Evolutionary conservation across 108 stramenopile species (phyloP).

Genomic region (Mediolabrus comicus): DNA sequence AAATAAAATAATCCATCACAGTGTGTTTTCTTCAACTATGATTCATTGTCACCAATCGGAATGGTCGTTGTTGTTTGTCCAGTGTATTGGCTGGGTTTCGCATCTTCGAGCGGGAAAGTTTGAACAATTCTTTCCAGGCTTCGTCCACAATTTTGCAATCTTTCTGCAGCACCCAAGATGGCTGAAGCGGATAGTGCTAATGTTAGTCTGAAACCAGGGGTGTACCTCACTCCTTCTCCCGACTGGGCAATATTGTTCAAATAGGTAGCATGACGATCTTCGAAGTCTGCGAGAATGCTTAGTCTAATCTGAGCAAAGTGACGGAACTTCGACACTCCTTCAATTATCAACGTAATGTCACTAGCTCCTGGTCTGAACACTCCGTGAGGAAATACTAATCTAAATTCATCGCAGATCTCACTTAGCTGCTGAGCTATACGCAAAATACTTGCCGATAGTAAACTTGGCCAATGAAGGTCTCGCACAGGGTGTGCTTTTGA

Average conservation of each 20-base stretch:
- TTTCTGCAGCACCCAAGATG: not conserved
- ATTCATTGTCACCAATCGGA: not conserved
- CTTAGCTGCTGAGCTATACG: slow-evolving; percentile 10
- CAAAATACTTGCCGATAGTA: slow-evolving; percentile 8
- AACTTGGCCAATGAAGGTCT: slow-evolving; percentile 10
- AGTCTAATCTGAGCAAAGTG: slow-evolving; percentile 13
- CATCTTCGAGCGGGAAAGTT: slow-evolving; percentile 9
- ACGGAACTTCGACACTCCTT: slow-evolving; percentile 13
- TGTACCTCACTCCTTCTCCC: slow-evolving; percentile 7
- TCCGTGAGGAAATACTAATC: slow-evolving; percentile 22
- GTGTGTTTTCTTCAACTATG: too few species aligned
- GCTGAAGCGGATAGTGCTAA: slow-evolving; percentile 13
- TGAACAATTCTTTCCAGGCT: slow-evolving; percentile 14
- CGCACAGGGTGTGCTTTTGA: slow-evolving; percentile 11
- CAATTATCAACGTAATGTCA: slow-evolving; percentile 5
- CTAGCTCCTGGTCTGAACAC: slow-evolving; percentile 5
- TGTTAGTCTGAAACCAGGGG: slow-evolving; percentile 24
- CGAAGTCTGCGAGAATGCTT: slow-evolving; percentile 5
- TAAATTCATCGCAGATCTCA: slow-evolving; percentile 10
- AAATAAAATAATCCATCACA: too few species aligned
- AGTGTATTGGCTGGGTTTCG: not conserved
- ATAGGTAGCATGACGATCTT: slow-evolving; percentile 11
- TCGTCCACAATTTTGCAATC: slow-evolving; percentile 8
- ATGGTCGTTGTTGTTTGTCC: not conserved
- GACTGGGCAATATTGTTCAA: not conserved